Evolutionary conservation across 495 filamentous ascomycete genomes (phyloP), one percentile per base, ranked within the genome.

Genomic region (Bryoglossum gracile): DNA sequence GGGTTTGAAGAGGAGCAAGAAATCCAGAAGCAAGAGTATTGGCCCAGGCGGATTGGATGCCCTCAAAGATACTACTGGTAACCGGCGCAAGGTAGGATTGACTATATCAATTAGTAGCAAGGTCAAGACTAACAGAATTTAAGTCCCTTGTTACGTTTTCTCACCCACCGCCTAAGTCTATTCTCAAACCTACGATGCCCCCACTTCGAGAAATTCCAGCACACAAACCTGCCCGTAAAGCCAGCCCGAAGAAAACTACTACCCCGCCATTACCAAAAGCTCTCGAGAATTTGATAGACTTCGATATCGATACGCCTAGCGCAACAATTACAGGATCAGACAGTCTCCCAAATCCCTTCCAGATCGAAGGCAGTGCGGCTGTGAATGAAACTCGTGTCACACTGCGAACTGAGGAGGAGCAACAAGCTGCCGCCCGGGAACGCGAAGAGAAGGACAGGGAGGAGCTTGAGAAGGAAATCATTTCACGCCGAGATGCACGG

Each of bases 11-110:
- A 54, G 65, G 8, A 72, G 71, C 40, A 87, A 83, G 65, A 94
- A 94, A 66, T 86, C 82, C 26, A 79, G 92, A 42, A 96, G 92
- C 64, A 96, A 95, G 67, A 95, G 89, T 62, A 78, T 98, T 51
- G 92, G 92, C 1, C 91, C 91, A 18, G 92, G 89, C 17, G 87
- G 91, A 43, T 67, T 95, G 25, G 89, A 89, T 69, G 80, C 80
- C 43, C 72, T 94, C 34, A 87, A 88, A 62, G 74, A 82, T 51
- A 80, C 78, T 17, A 78, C 73, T 59, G 90, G 87, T 10, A 96
- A 96, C 64, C 71, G 86, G 50, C 79, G 85, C 65, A 83, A 85
- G 69, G 88, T 89, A 80, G 51, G 64, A 3, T 23, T 26, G 26
- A 16, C 18, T 16, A 51, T 39, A 32, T 40, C 1, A n/a, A 44